Conservation (phyloP, 805 yeast genomes). For the Saccharomycopsis fodiens region DNA sequence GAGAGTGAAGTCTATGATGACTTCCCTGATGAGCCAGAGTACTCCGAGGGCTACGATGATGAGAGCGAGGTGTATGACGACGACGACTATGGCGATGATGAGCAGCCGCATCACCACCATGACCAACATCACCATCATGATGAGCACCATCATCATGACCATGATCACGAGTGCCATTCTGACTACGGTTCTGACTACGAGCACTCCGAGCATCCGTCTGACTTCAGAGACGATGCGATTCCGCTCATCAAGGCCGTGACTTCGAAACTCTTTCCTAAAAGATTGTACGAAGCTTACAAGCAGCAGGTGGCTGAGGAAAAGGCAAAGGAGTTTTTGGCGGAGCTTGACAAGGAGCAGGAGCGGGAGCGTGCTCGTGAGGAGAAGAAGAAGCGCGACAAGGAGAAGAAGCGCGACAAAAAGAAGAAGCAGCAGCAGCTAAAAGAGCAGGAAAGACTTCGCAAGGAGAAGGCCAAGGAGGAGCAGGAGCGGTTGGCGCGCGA, state of each 20-base stretch:
- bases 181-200: constrained; percentile 39
- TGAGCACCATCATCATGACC: constrained; percentile 25
- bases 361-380: constrained; percentile 17
- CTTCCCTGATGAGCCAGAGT: constrained; percentile 74
- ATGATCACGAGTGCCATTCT: constrained; percentile 24
- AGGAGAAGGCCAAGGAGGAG: constrained; percentile 16
- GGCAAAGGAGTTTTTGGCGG: constrained; percentile 16
- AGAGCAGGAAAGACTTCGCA: constrained; percentile 17
- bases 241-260: constrained; percentile 19
- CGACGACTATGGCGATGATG: not conserved
- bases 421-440: constrained; percentile 17
- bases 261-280: constrained; percentile 9
- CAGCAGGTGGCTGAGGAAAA: constrained; percentile 20
- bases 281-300: constrained; percentile 14
- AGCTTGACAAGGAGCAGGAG: constrained; percentile 18
- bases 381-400: constrained; percentile 17
- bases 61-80: not conserved
- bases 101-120: not conserved
- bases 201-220: constrained; percentile 35
- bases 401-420: constrained; percentile 19
- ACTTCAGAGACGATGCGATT: constrained; percentile 28
- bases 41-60: constrained; percentile 33
- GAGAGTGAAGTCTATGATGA: constrained; percentile 70
- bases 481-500: constrained; percentile 15
- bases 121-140: not conserved